Percentiles rank a stretch among this genome's conserved stretches.
These are phyloP conservation scores for Pythium oligandrum DNA, from an alignment of 352 stramenopile species.

Conservation along the genomic window DNA sequence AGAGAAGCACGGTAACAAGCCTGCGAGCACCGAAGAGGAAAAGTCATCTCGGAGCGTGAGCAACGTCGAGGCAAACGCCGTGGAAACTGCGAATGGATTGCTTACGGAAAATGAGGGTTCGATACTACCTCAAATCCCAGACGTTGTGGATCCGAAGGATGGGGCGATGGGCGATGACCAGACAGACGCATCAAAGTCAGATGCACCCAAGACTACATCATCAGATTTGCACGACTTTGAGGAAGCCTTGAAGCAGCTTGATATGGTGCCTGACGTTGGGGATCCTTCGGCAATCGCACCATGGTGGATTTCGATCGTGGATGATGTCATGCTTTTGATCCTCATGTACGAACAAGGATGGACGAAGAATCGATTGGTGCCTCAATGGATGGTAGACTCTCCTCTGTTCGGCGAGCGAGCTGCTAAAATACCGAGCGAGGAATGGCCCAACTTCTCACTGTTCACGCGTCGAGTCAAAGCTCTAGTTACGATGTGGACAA, in stretches of 20 bases:
- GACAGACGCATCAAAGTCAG: not conserved
- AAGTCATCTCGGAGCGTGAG: no score
- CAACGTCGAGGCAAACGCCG: no score
- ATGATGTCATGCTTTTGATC: slow-evolving; percentile 72
- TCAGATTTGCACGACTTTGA: slow-evolving; percentile 4
- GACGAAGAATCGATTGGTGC: slow-evolving; percentile 45
- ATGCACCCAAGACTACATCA: not conserved
- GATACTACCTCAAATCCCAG: no score
- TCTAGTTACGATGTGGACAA: no score
- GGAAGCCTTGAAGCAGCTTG: slow-evolving; percentile 38
- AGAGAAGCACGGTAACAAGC: no score
- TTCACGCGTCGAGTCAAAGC: no score
- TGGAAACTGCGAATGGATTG: no score
- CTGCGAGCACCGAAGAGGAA: no score
- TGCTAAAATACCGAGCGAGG: no score
- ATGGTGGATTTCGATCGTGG: slow-evolving; percentile 77
- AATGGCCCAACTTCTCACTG: no score
- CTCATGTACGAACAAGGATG: slow-evolving; percentile 68
- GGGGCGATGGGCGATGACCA: not conserved
- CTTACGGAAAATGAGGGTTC: no score
- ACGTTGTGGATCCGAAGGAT: not conserved
- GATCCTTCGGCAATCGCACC: slow-evolving; percentile 29
- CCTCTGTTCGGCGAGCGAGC: no score
- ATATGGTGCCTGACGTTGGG: slow-evolving; percentile 31
- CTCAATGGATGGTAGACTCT: slow-evolving; percentile 3